These are phyloP conservation scores for Pythium grandisporangium DNA, from an alignment of 352 stramenopile genomes.

Conservation along the genomic window DNA sequence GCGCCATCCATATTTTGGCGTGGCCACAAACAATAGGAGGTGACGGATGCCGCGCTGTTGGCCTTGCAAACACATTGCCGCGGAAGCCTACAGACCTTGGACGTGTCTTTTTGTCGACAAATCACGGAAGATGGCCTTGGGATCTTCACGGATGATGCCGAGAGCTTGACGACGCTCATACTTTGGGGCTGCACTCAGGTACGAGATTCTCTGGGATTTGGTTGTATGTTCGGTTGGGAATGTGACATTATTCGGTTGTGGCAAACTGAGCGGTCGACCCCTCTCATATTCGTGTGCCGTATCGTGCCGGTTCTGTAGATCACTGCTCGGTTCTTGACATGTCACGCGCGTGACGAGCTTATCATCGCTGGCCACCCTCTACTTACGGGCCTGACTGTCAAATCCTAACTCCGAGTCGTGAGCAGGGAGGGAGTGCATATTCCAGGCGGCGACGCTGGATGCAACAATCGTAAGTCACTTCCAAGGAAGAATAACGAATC, in stretches of 20 bases:
- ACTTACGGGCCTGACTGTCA: conserved; percentile 63
- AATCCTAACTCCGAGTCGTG: conserved; percentile 47
- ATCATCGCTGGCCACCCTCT: conserved; percentile 57
- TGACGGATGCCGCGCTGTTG: conserved; percentile 38
- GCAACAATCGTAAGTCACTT: no score
- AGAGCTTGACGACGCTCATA: conserved; percentile 34
- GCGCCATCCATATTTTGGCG: no score
- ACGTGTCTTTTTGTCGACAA: conserved; percentile 74
- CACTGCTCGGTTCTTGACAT: conserved; percentile 56
- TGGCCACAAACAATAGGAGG: no score
- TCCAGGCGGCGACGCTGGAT: no score
- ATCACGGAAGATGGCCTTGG: conserved; percentile 62
- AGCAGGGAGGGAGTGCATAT: no score
- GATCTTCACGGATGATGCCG: conserved; percentile 35
- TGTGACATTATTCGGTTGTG: no score
- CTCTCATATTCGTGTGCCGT: no score
- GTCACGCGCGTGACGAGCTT: conserved; percentile 54
- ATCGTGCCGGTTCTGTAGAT: conserved; percentile 36
- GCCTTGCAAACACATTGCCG: conserved; percentile 40
- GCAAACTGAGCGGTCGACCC: no score
- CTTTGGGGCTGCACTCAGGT: conserved; percentile 77
- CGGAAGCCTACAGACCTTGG: conserved; percentile 29
- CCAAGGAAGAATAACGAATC: no score
- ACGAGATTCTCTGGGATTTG: no score
- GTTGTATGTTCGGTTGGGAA: neutral